Conservation (phyloP, 495 filamentous ascomycete species). For the Penicillium cinerascens region DNA sequence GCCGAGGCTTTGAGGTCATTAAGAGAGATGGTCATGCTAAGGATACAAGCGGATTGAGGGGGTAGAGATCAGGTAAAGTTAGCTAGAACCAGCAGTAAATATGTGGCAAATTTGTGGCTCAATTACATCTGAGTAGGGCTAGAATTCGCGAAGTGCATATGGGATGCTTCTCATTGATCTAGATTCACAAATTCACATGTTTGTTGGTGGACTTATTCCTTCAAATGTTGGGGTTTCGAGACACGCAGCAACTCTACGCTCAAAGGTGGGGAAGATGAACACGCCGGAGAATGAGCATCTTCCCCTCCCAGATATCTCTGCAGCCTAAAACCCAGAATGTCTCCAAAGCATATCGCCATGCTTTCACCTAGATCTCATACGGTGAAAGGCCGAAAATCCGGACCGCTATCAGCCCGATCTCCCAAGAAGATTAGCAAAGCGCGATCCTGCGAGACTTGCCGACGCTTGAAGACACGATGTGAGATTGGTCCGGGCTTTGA, state of each 20-base stretch:
- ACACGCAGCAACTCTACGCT: not conserved
- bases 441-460: slow-evolving; percentile 15
- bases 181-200: not conserved
- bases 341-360: not conserved
- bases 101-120: no score
- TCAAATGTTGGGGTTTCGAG: not conserved
- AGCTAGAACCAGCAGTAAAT: no score
- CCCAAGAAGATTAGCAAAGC: slow-evolving; percentile 12
- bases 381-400: not conserved
- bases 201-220: not conserved
- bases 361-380: not conserved
- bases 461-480: slow-evolving; percentile 19
- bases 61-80: no score
- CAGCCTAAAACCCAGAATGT: not conserved
- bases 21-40: no score
- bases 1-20: no score
- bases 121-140: no score
- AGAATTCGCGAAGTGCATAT: not conserved
- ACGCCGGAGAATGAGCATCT: not conserved
- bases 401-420: not conserved
- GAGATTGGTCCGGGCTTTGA: slow-evolving; percentile 1
- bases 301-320: no score
- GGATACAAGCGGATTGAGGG: no score
- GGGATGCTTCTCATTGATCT: no score
- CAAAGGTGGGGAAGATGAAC: not conserved